phyloP scores from a whole-genome alignment of 2,329 filamentous ascomycete species.

The Pyrenophora tritici-repentis region DNA sequence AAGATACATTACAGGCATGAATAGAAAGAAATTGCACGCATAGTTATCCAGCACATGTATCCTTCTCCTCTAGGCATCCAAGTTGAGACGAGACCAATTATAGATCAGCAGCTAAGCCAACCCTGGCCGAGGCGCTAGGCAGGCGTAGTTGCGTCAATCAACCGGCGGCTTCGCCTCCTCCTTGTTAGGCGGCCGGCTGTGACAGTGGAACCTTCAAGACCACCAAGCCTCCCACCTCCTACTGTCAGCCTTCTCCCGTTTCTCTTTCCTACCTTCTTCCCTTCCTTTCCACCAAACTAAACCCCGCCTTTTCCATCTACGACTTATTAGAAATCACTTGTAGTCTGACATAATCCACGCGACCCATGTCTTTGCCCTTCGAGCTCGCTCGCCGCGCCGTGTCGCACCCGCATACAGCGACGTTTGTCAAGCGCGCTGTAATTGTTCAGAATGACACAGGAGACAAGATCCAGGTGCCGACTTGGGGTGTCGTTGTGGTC shows the following conservation, averaged over 20 bases:
- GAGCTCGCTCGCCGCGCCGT: slow-evolving; percentile 41
- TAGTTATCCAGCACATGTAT: background rate
- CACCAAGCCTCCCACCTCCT: background rate
- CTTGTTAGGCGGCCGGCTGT: slow-evolving; percentile 17
- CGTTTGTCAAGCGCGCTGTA: slow-evolving; percentile 37
- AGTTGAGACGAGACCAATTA: slow-evolving; percentile 22
- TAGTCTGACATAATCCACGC: background rate
- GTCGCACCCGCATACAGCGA: slow-evolving; percentile 29
- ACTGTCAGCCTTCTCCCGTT: slow-evolving; percentile 7
- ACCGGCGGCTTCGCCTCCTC: slow-evolving; percentile 22
- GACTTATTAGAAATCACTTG: background rate
- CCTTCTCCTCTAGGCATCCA: background rate
- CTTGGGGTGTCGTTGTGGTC: slow-evolving; percentile 37
- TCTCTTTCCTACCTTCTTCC: slow-evolving; percentile 4
- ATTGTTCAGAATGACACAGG: slow-evolving; percentile 9
- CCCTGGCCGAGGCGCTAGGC: slow-evolving; percentile 18
- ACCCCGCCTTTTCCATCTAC: background rate
- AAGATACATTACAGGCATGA: background rate
- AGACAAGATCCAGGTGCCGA: slow-evolving; percentile 33
- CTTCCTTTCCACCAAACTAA: slow-evolving; percentile 1
- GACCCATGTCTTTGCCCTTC: slow-evolving; percentile 29
- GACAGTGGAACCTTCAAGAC: slow-evolving; percentile 13
- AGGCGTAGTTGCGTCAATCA: slow-evolving; percentile 18
- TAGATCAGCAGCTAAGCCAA: slow-evolving; percentile 19
- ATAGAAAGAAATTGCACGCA: background rate